A percentile compares a stretch with the other conserved stretches of the same genome.
Conservation (phyloP, 2,329 filamentous ascomycete species). For the Gnomoniopsis smithogilvyi region DNA sequence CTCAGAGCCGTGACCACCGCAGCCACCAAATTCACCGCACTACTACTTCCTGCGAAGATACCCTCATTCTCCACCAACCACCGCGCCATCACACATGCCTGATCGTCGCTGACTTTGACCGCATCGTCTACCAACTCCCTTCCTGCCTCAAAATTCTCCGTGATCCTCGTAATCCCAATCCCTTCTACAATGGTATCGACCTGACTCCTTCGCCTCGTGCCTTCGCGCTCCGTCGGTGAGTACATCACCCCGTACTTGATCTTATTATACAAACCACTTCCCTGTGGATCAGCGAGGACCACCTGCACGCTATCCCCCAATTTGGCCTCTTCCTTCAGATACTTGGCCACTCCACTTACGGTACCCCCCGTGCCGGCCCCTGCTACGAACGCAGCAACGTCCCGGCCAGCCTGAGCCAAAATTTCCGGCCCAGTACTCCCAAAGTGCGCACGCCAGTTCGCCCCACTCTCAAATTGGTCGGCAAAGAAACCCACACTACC, state of each 20-base stretch:
- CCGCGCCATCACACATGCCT: conserved; percentile 90
- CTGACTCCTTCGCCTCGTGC: conserved; percentile 82
- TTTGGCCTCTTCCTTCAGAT: conserved; percentile 67
- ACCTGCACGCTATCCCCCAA: conserved; percentile 59
- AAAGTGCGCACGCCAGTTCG: conserved; percentile 86
- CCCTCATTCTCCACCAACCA: conserved; percentile 96
- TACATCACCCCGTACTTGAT: conserved; percentile 96
- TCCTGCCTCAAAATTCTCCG: conserved; percentile 86
- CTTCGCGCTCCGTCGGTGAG: conserved; percentile 81
- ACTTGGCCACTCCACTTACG: conserved; percentile 80
- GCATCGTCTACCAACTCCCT: conserved; percentile 86
- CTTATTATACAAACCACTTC: conserved; percentile 89
- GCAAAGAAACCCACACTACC: conserved; percentile 85
- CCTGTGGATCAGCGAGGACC: conserved; percentile 89
- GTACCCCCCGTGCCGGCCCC: conserved; percentile 95
- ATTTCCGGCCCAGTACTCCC: conserved; percentile 87
- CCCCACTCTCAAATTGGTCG: conserved; percentile 89
- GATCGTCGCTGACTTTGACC: conserved; percentile 79
- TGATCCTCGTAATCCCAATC: conserved; percentile 93
- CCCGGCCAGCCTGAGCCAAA: conserved; percentile 69
- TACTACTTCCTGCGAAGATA: conserved; percentile 91
- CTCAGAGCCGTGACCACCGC: conserved; percentile 66
- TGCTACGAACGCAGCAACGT: conserved; percentile 82
- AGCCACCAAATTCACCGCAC: conserved; percentile 91
- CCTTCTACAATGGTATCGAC: conserved; percentile 96